Percentiles rank a stretch among this genome's conserved stretches.
Conservation (phyloP, 2,329 filamentous ascomycete genomes). For the Phialophora verrucosa region DNA sequence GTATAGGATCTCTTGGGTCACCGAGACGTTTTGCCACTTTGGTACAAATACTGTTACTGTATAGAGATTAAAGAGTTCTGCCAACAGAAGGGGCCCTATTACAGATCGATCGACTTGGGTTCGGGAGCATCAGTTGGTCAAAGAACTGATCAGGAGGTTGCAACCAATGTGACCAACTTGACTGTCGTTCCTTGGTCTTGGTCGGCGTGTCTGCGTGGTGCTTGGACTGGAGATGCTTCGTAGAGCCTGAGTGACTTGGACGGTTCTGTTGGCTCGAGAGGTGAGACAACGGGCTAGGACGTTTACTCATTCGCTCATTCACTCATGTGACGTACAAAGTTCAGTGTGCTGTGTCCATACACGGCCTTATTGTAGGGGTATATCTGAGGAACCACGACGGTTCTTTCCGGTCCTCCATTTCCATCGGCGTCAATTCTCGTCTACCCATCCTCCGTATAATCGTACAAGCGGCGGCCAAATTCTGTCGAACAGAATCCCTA, state of each 20-base stretch:
- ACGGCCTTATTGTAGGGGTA: background rate
- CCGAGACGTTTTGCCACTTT: too few species aligned
- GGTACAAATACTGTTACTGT: too few species aligned
- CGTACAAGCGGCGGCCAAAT: background rate
- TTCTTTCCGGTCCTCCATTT: background rate
- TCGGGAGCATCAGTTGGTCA: too few species aligned
- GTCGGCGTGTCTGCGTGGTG: background rate
- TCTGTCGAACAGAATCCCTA: background rate
- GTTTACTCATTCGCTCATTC: background rate
- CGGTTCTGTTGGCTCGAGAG: background rate
- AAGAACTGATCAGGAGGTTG: too few species aligned
- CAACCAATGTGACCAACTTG: too few species aligned
- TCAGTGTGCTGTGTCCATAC: background rate
- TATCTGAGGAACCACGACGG: background rate
- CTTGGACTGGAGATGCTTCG: background rate
- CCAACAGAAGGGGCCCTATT: too few species aligned
- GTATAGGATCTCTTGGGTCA: too few species aligned
- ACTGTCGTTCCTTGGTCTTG: background rate
- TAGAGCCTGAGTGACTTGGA: background rate
- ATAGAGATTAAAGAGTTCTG: too few species aligned
- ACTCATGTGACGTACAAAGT: background rate
- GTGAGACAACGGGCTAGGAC: background rate
- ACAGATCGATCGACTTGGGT: too few species aligned
- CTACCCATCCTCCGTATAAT: background rate
- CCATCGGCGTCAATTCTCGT: background rate